Base-by-base conservation (phyloP, 164 flowering plant species). In the Hamamelis virginiana region DNA sequence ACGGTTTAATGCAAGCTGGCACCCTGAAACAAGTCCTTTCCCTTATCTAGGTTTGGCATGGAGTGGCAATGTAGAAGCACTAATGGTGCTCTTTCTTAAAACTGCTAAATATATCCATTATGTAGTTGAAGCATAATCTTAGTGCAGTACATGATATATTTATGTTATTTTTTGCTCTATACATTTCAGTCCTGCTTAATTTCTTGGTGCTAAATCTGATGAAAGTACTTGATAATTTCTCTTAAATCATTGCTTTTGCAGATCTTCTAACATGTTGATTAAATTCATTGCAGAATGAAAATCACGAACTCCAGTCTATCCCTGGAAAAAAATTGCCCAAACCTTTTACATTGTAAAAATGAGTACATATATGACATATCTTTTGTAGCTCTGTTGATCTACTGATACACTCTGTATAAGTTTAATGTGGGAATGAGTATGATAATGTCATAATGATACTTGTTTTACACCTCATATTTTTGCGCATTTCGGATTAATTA, bases 251-350 rank as follows among this genome's bases (percentile, higher is more conserved):
- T 15, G 19, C 19, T 50, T 50, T 50, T 50, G 53, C 53, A 12
- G 53, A 50, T 18, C 0, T 5, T 50, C 8, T 50, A 1, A 50
- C n/a, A 21, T 26, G 11, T n/a, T 19, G 58, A 55, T 11, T 55
- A 55, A 55, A 55, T 55, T 55, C 26, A 9, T 55, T 59, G 45
- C 63, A 59, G 63, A 59, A 59, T 33, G 45, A 21, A 1, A 6
- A 1, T 9, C 22, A 21, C 22, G 59, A 11, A 55, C 26, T 55
- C 22, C 23, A n/a, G n/a, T n/a, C 26, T 22, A 11, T 12, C 27
- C 21, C 28, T 22, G 27, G 21, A 8, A 14, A 4, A 55, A 53
- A 22, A 53, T 53, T 22, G 1, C 57, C 46, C 13, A 55, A 23
- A 55, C 14, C 21, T 28, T 33, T 21, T 59, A 59, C 63, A 59